Evolutionary conservation across 2,329 filamentous ascomycete species (phyloP), one percentile per base, ranked within the genome.

Genomic region (Camillea tinctor): DNA sequence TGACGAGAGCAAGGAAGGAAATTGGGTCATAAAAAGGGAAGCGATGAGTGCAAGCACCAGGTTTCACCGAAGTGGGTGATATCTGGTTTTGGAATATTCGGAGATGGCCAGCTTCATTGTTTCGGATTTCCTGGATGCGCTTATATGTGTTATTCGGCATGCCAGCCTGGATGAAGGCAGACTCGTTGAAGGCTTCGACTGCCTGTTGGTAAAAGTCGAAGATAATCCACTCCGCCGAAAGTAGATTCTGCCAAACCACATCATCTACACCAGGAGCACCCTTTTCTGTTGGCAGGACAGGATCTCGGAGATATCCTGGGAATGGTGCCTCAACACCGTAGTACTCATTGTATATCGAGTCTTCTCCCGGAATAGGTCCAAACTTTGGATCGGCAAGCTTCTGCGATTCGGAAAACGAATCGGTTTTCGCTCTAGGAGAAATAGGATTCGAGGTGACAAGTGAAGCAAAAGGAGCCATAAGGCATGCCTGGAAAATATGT

Each of bases 81-180:
- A 80, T 80, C 40, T 73, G 68, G 58, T 76, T 73, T 60, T 79
- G 77, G 66, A 80, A 80, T 58, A 79, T 77, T 23, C 74, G 71
- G 17, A 79, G 64, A 60, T 80, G 77, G 3, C 78, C 77, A 19
- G 77, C 77, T 66, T 80, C 79, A 50, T 79, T 80, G 61, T 80
- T 74, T 6, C 77, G 73, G 56, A 80, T 80, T 60, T 79, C 73
- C 59, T 26, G 62, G 58, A 69, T 62, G 54, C 65, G 65, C 54
- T 65, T 48, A 54, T 68, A 67, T 9, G 78, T 80, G 4, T 64
- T 75, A 52, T 78, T 75, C 5, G 75, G 75, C 24, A 75, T 62
- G 52, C 66, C 67, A 26, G 57, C 60, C 57, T 55, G 52, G 52
- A 66, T 54, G 63, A 80, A 79, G 9, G 67, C 61, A 1, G 69